A percentile compares a stretch with the other conserved stretches of the same genome.
These are phyloP conservation scores for Nakazawaea ambrosiae DNA, from an alignment of 805 yeast species.

Conservation along the genomic window DNA sequence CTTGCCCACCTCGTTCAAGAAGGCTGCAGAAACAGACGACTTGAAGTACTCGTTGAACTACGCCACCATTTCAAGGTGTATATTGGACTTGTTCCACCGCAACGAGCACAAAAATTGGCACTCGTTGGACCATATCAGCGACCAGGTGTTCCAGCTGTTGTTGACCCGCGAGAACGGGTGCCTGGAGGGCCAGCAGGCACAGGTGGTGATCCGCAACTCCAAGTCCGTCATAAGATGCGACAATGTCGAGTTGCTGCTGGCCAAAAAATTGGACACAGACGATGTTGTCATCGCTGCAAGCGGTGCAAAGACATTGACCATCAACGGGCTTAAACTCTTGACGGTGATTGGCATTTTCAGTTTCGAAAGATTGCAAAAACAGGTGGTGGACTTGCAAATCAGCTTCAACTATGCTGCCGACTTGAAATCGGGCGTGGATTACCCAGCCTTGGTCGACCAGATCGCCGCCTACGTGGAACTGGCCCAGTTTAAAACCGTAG, in stretches of 20 bases:
- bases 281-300: not conserved
- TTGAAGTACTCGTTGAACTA: conserved; percentile 79
- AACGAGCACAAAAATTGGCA: conserved; percentile 33
- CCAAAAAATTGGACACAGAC: not conserved
- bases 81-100: conserved; percentile 44
- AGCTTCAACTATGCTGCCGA: conserved; percentile 23
- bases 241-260: conserved; percentile 24
- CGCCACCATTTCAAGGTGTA: conserved; percentile 69
- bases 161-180: conserved; percentile 11
- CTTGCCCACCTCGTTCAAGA: conserved; percentile 58
- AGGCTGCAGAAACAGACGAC: conserved; percentile 79
- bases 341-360: conserved; percentile 92
- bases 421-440: conserved; percentile 17
- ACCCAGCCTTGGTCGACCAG: conserved; percentile 36
- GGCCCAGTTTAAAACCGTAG: conserved; percentile 88
- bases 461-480: conserved; percentile 58
- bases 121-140: conserved; percentile 31
- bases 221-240: conserved; percentile 57
- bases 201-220: conserved; percentile 33
- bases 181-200: conserved; percentile 7
- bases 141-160: conserved; percentile 17
- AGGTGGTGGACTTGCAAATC: conserved; percentile 62
- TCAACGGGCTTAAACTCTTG: conserved; percentile 48
- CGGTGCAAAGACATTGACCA: conserved; percentile 13
- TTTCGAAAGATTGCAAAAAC: conserved; percentile 78